These are phyloP conservation scores for Alternaria viburni DNA, from an alignment of 2,329 filamentous ascomycete genomes.

Conservation along the genomic window DNA sequence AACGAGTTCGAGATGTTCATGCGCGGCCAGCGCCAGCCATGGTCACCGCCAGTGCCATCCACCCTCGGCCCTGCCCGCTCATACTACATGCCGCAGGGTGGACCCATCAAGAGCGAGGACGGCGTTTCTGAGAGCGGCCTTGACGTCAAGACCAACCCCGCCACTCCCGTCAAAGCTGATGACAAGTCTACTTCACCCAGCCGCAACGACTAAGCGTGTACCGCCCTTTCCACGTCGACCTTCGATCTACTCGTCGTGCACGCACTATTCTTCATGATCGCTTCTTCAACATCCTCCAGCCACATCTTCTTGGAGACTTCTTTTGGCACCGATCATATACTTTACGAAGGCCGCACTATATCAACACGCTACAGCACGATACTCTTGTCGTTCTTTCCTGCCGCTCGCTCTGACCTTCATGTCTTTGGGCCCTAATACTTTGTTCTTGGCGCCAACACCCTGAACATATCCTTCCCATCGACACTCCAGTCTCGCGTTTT, in stretches of 20 bases:
- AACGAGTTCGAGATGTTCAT: constrained; percentile 51
- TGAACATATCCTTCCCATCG: constrained; percentile 29
- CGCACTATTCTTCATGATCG: constrained; percentile 40
- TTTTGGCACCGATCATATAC: constrained; percentile 27
- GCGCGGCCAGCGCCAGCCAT: constrained; percentile 42
- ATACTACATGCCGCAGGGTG: constrained; percentile 33
- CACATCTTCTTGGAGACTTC: constrained; percentile 25
- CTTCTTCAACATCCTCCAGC: constrained; percentile 33
- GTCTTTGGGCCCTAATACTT: constrained; percentile 29
- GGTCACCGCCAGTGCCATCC: constrained; percentile 44
- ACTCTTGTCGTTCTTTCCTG: constrained; percentile 24
- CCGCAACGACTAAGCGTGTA: constrained; percentile 34
- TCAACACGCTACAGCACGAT: constrained; percentile 15
- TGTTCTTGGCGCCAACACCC: constrained; percentile 19
- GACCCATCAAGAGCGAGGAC: constrained; percentile 37
- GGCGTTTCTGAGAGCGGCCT: constrained; percentile 36
- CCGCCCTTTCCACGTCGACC: constrained; percentile 2
- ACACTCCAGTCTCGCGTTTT: constrained; percentile 16
- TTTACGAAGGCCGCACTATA: constrained; percentile 19
- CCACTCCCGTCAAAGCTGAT: constrained; percentile 43
- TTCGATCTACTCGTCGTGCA: constrained; percentile 26
- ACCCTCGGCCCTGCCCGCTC: constrained; percentile 42
- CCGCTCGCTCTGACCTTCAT: constrained; percentile 11
- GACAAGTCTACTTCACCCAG: constrained; percentile 33
- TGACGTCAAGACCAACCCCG: constrained; percentile 42